phyloP scores from a whole-genome alignment of 352 stramenopile species.

The Thalassiosira pacifica region DNA sequence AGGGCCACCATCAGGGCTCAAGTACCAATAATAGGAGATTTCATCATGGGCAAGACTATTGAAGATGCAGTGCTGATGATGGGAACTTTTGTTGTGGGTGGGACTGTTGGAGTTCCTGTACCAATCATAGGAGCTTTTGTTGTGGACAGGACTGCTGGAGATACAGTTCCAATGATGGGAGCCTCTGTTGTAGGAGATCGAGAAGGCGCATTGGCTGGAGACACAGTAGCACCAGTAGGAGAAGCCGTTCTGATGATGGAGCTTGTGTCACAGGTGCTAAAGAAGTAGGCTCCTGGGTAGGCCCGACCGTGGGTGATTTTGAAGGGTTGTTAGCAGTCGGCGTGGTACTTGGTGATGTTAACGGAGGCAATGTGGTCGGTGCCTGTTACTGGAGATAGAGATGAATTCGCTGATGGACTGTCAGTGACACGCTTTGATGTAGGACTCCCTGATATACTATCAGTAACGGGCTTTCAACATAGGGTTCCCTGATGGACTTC shows the following conservation, averaged over 20 bases:
- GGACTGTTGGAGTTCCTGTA: neutral
- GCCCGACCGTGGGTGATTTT: constrained; percentile 14
- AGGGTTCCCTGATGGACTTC: too few relatives aligned
- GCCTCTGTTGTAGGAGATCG: constrained; percentile 25
- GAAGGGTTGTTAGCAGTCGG: neutral
- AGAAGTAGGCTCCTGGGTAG: constrained; percentile 22
- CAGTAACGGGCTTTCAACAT: too few relatives aligned
- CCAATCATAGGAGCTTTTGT: neutral
- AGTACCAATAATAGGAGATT: too few relatives aligned
- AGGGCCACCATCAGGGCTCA: too few relatives aligned
- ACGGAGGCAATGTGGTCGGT: constrained; percentile 15
- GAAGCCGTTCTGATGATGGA: neutral
- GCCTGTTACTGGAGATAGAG: constrained; percentile 13
- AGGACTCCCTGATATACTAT: neutral
- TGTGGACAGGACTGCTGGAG: neutral
- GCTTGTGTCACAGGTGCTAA: constrained; percentile 6
- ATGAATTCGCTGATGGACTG: neutral
- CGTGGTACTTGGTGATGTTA: neutral
- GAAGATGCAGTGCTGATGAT: neutral
- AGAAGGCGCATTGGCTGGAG: constrained; percentile 9
- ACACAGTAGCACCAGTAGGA: constrained; percentile 2
- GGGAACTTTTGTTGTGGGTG: neutral
- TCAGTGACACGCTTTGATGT: neutral
- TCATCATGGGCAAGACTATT: neutral
- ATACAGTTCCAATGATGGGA: neutral